Evolutionary conservation across 2,329 filamentous ascomycete genomes (phyloP).

Genomic region (Ophiosphaerella narmari): DNA sequence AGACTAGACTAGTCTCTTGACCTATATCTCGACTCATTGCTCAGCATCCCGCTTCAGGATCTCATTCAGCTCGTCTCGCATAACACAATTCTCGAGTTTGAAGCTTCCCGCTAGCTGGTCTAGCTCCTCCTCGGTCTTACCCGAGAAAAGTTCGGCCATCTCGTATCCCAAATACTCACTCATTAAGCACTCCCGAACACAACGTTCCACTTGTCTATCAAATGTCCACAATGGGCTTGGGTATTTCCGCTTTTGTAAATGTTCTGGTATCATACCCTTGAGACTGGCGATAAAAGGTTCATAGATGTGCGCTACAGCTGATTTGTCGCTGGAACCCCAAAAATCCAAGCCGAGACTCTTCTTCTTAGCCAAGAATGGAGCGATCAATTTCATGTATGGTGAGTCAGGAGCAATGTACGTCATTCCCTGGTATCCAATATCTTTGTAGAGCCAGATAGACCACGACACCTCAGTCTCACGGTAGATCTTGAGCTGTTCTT

Average conservation of each 20-base stretch:
- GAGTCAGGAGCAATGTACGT: slow-evolving; percentile 12
- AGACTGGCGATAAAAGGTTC: slow-evolving; percentile 9
- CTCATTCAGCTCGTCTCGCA: slow-evolving; percentile 6
- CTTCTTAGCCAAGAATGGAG: slow-evolving; percentile 18
- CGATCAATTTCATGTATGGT: slow-evolving; percentile 12
- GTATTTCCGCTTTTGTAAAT: slow-evolving; percentile 16
- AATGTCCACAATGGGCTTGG: slow-evolving; percentile 10
- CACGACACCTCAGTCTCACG: slow-evolving; percentile 11
- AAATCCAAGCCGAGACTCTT: slow-evolving; percentile 11
- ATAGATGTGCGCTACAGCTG: slow-evolving; percentile 14
- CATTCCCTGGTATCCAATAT: slow-evolving; percentile 20
- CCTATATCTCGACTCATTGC: too few species aligned
- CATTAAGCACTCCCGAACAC: slow-evolving; percentile 10
- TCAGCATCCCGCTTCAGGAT: slow-evolving; percentile 6
- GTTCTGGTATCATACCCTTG: slow-evolving; percentile 11
- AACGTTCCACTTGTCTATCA: slow-evolving; percentile 10
- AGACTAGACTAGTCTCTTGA: too few species aligned
- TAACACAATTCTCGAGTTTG: slow-evolving; percentile 13
- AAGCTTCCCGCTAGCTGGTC: slow-evolving; percentile 11
- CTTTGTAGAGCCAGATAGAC: slow-evolving; percentile 23
- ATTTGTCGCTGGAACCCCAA: slow-evolving; percentile 11
- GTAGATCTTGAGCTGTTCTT: slow-evolving; percentile 16
- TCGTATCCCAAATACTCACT: slow-evolving; percentile 16
- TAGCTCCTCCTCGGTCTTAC: slow-evolving; percentile 13
- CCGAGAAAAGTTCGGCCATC: slow-evolving; percentile 12